Evolutionary conservation across 441 rosid species (phyloP), one percentile per base, ranked within the genome.

Genomic region (Daphne laureola): DNA sequence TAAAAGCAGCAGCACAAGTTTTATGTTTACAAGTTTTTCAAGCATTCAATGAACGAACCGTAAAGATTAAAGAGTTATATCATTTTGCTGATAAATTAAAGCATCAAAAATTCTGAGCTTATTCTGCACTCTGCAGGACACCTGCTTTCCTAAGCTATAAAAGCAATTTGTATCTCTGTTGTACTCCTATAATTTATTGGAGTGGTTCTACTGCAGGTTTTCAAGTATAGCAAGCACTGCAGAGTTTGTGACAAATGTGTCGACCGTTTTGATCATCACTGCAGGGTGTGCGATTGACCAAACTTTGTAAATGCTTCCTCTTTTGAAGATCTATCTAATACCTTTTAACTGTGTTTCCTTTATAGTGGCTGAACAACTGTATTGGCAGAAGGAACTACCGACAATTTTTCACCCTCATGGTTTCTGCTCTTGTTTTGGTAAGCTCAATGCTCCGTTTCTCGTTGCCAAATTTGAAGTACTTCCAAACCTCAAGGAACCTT

Each of bases 201-300:
- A 21, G 46, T 58, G 57, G 13, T 64, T 47, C 26, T 16, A 44
- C 65, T 47, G 31, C 78, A 93, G 97, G 98, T 93, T 59, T 87
- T 83, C 76, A 93, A 83, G 72, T 85, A 87, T 75, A 89, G 97
- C 84, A 93, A 93, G 76, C 99, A 93, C 70, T 93, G 99, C 59
- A 78, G 99, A 71, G 96, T 93, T 52, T 90, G 97, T 49, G 96
- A 93, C 78, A 93, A 93, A 74, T 93, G 99, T 45, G 99, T 93
- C 5, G 86, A 93, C 66, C 72, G 71, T 44, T 93, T 93, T 49
- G 97, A 93, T 72, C 99, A 93, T 74, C 99, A 93, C 65, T 93
- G 99, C 93, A 78, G 99, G 96, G 97, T 88, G 84, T n/a, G 17
- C 16, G 17, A 49, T 44, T 31, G 38, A 31, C 38, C 6, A 31